Base-by-base conservation (phyloP, 2,329 filamentous ascomycete genomes). In the Apiospora rasikravindrae region DNA sequence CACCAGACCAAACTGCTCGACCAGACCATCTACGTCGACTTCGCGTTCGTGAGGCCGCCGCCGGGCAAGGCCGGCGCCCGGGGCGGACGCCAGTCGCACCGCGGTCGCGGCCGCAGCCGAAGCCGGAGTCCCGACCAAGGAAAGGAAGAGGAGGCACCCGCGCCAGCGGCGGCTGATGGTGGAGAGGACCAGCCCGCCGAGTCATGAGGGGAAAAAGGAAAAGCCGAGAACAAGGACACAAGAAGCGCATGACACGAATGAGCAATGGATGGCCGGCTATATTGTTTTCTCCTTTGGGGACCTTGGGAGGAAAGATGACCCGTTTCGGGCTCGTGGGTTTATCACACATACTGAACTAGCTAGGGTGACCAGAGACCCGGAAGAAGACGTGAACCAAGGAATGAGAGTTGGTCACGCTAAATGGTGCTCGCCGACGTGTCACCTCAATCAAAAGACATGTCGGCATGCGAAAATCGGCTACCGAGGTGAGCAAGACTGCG, bases 1-100 rank as follows among this genome's bases (percentile, higher is more conserved):
- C 89, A 96, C 81, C 86, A 90, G 74, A 90, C 91, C 57, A 93
- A 95, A 82, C 85, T 96, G 71, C 88, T 96, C 64, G 94, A 96
- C 77, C 93, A 96, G 86, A 94, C 92, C 10, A 88, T 96, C 75
- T 85, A 88, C 73, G 93, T 96, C 73, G 94, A 96, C 83, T 96
- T 95, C 82, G 94, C 93, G 1, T 96, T 96, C 80, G 94, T 96
- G 73, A 86, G 94, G 68, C 94, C 94, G 72, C 93, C 93, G 22
- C 92, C 91, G 24, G 88, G 86, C 71, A 91, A 91, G 80, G 83
- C 82, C 26, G 81, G 83, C 44, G 81, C 42, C 33, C 45, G 82
- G 2, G 83, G 83, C 19, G 82, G 83, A 2, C 79, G 86, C 45
- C 82, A 82, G 61, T 81, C 80, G 67, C 79, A 81, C 69, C 78